These are phyloP conservation scores for Phanerodontia chrysosporium DNA, from an alignment of 768 basidiomycete genomes.

Conservation along the genomic window DNA sequence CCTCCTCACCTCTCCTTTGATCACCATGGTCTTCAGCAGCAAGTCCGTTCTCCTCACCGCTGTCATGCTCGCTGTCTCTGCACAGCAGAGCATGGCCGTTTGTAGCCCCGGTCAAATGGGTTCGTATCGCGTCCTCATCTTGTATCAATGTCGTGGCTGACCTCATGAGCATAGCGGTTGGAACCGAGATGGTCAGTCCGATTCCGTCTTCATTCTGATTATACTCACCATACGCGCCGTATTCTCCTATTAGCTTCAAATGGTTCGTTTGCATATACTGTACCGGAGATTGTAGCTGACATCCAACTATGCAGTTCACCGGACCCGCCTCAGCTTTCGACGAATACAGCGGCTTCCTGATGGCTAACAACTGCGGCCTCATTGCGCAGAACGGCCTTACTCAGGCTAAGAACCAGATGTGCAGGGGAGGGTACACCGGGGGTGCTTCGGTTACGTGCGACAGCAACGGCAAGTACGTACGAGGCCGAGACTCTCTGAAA, in stretches of 20 bases:
- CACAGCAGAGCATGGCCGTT: background rate
- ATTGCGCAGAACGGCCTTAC: conserved; percentile 7
- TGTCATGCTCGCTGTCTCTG: no score
- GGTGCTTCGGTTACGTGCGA: conserved; percentile 2
- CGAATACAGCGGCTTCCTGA: conserved; percentile 4
- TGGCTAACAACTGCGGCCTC: conserved; percentile 3
- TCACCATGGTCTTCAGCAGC: no score
- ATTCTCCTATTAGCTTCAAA: no score
- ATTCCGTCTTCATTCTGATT: no score
- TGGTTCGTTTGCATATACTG: background rate
- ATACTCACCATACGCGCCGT: no score
- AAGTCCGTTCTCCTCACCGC: no score
- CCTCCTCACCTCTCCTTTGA: no score
- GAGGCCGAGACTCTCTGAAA: no score
- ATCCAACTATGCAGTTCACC: background rate
- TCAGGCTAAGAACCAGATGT: conserved; percentile 3
- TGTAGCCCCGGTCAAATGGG: background rate
- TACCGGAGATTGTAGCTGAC: background rate
- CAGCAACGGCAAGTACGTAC: conserved; percentile 2
- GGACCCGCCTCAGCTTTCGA: background rate
- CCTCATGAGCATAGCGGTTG: background rate
- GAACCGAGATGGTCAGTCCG: background rate
- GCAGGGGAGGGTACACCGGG: background rate
- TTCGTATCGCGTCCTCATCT: background rate
- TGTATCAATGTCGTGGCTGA: background rate